phyloP scores from a whole-genome alignment of 768 basidiomycete species.

The Sporobolomyces pararoseus region DNA sequence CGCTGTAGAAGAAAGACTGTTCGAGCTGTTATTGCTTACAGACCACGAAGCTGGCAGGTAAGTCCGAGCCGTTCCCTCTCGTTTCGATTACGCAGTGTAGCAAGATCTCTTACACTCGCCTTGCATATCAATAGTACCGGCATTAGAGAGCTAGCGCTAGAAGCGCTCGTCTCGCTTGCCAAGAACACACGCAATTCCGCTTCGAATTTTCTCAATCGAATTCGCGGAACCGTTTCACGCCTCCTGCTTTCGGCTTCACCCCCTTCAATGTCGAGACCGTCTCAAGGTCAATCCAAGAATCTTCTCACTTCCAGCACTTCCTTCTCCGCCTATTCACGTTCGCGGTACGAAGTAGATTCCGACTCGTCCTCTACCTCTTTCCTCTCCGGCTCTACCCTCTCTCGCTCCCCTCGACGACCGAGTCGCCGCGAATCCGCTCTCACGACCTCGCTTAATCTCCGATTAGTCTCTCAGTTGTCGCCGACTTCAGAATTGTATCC shows the following conservation, averaged over 20 bases:
- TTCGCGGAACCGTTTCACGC: too few relatives aligned
- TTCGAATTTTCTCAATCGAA: too few relatives aligned
- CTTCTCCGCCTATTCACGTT: too few relatives aligned
- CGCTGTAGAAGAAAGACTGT: conserved; percentile 13
- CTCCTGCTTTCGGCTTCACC: too few relatives aligned
- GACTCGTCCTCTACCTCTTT: neutral
- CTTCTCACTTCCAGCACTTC: too few relatives aligned
- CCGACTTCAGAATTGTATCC: neutral
- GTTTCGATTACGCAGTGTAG: too few relatives aligned
- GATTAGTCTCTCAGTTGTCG: neutral
- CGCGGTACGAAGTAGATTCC: neutral
- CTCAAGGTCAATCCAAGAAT: too few relatives aligned
- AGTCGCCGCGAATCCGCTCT: neutral
- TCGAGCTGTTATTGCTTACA: conserved; percentile 9
- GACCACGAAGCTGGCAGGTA: neutral
- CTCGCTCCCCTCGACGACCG: neutral
- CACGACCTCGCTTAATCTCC: neutral
- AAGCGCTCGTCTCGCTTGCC: conserved; percentile 3
- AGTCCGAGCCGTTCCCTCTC: neutral
- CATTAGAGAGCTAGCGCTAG: conserved; percentile 18
- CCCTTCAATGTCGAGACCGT: too few relatives aligned
- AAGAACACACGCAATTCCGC: neutral
- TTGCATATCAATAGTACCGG: neutral
- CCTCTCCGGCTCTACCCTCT: neutral
- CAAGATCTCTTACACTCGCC: neutral